A percentile compares a stretch with the other conserved stretches of the same genome.
Evolutionary conservation across 148 eudicot genomes (phyloP).

Genomic region (Oxyria digyna): DNA sequence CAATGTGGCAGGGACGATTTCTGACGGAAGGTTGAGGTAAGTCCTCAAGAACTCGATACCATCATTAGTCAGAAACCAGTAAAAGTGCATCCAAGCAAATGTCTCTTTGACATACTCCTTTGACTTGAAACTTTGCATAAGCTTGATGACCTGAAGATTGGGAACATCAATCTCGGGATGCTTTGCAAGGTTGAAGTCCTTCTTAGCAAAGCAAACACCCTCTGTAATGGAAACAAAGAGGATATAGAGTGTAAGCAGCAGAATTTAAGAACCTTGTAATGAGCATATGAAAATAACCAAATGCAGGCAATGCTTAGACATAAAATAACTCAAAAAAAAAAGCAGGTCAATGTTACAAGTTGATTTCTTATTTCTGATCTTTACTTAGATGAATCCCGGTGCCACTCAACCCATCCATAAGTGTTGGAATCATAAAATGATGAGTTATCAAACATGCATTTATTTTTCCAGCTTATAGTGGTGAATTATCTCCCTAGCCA

Average conservation of each 20-base stretch:
- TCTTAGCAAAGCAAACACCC: constrained; percentile 84
- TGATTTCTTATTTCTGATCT: neutral
- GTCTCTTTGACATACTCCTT: constrained; percentile 87
- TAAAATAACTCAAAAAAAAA: no score
- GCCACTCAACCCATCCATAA: neutral
- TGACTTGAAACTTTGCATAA: constrained; percentile 80
- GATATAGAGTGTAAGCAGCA: neutral
- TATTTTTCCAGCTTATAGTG: neutral
- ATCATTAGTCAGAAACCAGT: constrained; percentile 88
- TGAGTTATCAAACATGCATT: neutral
- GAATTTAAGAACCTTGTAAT: no score
- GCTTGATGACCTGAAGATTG: constrained; percentile 70
- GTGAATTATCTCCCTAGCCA: no score
- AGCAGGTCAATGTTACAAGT: neutral
- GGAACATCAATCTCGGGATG: constrained; percentile 80
- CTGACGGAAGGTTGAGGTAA: constrained; percentile 87
- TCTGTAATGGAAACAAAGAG: constrained; percentile 19
- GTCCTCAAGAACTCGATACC: constrained; percentile 95
- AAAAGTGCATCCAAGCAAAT: constrained; percentile 97
- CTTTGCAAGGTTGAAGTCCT: constrained; percentile 72
- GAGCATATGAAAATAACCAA: no score
- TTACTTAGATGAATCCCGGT: neutral
- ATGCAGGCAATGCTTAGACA: no score
- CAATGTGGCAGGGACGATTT: constrained; percentile 88
- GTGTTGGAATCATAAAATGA: neutral